Percentiles rank a stretch among this genome's conserved stretches.
phyloP scores from a whole-genome alignment of 1,139 yeast genomes.

The Sugiyamaella castrensis region DNA sequence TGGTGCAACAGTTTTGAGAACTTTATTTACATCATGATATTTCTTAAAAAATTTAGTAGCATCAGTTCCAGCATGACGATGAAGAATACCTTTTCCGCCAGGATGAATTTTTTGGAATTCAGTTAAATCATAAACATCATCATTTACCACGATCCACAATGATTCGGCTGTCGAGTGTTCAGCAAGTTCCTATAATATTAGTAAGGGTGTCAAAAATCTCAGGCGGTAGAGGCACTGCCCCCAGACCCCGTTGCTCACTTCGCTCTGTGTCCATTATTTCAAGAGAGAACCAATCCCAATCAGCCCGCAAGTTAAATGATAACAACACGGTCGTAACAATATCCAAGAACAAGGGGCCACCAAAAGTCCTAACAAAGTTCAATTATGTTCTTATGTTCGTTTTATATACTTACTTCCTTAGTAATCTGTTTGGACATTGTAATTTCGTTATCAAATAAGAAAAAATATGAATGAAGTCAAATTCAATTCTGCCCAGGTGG shows the following conservation, averaged over 20 bases:
- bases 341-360: too few species aligned
- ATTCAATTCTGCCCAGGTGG: too few species aligned
- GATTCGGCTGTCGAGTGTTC: slow-evolving; percentile 75
- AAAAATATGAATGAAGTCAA: too few species aligned
- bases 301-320: too few species aligned
- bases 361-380: too few species aligned
- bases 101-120: slow-evolving; percentile 88
- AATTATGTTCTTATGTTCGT: too few species aligned
- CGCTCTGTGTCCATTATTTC: too few species aligned
- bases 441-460: background rate
- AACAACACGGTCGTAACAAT: background rate
- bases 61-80: slow-evolving; percentile 83
- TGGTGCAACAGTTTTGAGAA: slow-evolving; percentile 41
- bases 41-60: slow-evolving; percentile 73
- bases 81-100: slow-evolving; percentile 77
- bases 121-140: slow-evolving; percentile 81
- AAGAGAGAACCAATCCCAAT: too few species aligned
- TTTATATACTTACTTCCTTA: slow-evolving; percentile 2
- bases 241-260: too few species aligned
- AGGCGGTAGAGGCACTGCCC: too few species aligned
- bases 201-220: too few species aligned
- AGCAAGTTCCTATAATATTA: slow-evolving; percentile 56
- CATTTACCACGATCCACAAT: slow-evolving; percentile 85
- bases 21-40: slow-evolving; percentile 43
- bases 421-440: slow-evolving; percentile 10